Conservation (phyloP, 2,329 filamentous ascomycete genomes). For the Penicillium sclerotigenum region DNA sequence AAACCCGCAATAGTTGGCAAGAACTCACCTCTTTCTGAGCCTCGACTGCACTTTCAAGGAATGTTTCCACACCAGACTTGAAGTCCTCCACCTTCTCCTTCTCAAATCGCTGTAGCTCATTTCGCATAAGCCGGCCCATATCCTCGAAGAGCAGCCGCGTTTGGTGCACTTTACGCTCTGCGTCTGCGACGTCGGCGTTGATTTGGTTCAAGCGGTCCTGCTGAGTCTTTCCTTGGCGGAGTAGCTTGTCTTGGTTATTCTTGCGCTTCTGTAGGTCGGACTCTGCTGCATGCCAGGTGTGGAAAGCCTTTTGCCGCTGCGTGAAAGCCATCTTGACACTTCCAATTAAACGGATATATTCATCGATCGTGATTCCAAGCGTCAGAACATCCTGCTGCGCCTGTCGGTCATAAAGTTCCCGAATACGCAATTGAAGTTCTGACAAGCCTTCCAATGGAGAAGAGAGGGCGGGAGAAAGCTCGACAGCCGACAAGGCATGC, state of each 20-base stretch:
- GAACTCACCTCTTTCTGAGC: constrained; percentile 88
- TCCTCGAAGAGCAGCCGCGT: constrained; percentile 89
- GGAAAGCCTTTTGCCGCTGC: constrained; percentile 92
- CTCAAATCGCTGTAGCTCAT: constrained; percentile 90
- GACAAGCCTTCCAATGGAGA: constrained; percentile 87
- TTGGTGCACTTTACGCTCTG: constrained; percentile 88
- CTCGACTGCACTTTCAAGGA: constrained; percentile 93
- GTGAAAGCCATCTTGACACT: constrained; percentile 90
- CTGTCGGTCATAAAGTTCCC: constrained; percentile 92
- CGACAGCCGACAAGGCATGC: constrained; percentile 87
- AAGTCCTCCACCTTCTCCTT: constrained; percentile 98
- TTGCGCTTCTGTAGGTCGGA: constrained; percentile 88
- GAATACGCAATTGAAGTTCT: constrained; percentile 88
- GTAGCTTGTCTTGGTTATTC: constrained; percentile 84
- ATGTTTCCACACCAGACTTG: constrained; percentile 96
- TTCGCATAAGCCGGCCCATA: constrained; percentile 90
- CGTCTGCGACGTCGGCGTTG: constrained; percentile 88
- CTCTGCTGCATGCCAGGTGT: constrained; percentile 89
- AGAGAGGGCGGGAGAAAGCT: constrained; percentile 83
- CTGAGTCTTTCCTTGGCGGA: constrained; percentile 90
- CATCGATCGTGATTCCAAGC: constrained; percentile 94
- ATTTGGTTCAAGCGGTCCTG: constrained; percentile 93
- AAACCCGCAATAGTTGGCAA: constrained; percentile 11
- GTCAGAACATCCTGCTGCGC: constrained; percentile 96
- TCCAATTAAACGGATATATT: constrained; percentile 94